phyloP scores from a whole-genome alignment of 2,329 filamentous ascomycete genomes.

The Alternaria longipes region DNA sequence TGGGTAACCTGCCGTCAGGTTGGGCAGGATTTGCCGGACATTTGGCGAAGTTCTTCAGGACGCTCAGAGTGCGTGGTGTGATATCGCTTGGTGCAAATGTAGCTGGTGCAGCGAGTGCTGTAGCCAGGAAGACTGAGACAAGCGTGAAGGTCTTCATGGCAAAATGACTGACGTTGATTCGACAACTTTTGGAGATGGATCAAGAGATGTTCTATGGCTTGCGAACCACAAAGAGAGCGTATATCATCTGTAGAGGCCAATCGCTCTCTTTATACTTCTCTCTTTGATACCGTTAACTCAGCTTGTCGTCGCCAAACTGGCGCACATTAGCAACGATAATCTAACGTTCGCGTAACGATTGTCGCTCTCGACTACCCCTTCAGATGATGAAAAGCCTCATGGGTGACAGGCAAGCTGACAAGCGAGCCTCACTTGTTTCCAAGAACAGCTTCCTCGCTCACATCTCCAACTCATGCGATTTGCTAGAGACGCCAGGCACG shows the following conservation, averaged over 20 bases:
- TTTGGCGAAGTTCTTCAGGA: conserved; percentile 15
- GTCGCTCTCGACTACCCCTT: not conserved
- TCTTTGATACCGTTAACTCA: not conserved
- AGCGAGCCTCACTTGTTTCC: not conserved
- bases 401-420: not conserved
- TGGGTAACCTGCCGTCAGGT: conserved; percentile 35
- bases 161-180: not conserved
- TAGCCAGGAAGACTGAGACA: conserved; percentile 48
- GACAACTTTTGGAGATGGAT: not conserved
- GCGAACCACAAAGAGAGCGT: not conserved
- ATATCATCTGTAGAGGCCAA: not conserved
- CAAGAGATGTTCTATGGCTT: not conserved
- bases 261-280: conserved; percentile 1
- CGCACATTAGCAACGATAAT: not conserved
- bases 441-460: not conserved
- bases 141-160: conserved; percentile 43
- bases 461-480: not conserved
- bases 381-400: not conserved
- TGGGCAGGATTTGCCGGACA: conserved; percentile 31
- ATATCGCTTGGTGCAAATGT: conserved; percentile 31
- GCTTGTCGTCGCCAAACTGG: not conserved
- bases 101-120: conserved; percentile 48
- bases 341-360: not conserved
- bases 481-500: not conserved
- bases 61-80: conserved; percentile 20